These are phyloP conservation scores for Allantophomopsis lycopodina DNA, from an alignment of 2,329 filamentous ascomycete species.

Conservation along the genomic window DNA sequence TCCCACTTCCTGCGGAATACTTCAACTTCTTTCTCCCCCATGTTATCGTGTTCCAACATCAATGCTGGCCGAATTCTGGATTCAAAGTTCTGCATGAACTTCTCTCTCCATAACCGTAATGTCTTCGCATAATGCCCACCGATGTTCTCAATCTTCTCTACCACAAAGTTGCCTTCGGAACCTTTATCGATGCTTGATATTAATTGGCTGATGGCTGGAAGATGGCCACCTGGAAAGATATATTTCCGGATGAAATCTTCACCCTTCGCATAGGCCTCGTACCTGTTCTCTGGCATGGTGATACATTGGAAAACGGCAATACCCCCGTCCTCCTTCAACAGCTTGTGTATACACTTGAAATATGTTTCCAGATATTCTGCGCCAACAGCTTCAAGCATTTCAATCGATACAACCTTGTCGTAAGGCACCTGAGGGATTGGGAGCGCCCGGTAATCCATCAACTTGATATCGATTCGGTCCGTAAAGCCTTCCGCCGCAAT, in stretches of 20 bases:
- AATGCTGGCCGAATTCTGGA: constrained; percentile 44
- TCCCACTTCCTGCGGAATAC: constrained; percentile 62
- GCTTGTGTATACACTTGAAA: constrained; percentile 46
- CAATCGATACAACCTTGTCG: constrained; percentile 62
- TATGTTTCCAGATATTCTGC: constrained; percentile 53
- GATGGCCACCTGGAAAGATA: constrained; percentile 67
- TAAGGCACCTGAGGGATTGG: constrained; percentile 37
- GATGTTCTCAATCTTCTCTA: constrained; percentile 58
- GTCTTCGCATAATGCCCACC: constrained; percentile 62
- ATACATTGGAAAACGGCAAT: constrained; percentile 65
- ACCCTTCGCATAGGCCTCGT: constrained; percentile 49
- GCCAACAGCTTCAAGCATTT: constrained; percentile 67
- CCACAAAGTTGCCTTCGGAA: constrained; percentile 45
- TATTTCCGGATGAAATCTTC: constrained; percentile 67
- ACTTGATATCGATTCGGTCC: constrained; percentile 46
- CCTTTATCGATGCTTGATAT: constrained; percentile 44
- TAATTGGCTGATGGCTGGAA: constrained; percentile 44
- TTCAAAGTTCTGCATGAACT: constrained; percentile 50
- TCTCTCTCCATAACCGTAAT: constrained; percentile 52
- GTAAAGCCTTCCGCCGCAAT: constrained; percentile 46
- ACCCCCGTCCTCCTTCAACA: constrained; percentile 52
- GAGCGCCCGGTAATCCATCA: constrained; percentile 56
- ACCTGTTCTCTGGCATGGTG: constrained; percentile 58
- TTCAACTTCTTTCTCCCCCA: constrained; percentile 47
- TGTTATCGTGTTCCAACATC: constrained; percentile 38